A percentile compares a stretch with the other conserved stretches of the same genome.
Evolutionary conservation across 2,329 filamentous ascomycete species (phyloP).

Genomic region (Fusarium dimerum): DNA sequence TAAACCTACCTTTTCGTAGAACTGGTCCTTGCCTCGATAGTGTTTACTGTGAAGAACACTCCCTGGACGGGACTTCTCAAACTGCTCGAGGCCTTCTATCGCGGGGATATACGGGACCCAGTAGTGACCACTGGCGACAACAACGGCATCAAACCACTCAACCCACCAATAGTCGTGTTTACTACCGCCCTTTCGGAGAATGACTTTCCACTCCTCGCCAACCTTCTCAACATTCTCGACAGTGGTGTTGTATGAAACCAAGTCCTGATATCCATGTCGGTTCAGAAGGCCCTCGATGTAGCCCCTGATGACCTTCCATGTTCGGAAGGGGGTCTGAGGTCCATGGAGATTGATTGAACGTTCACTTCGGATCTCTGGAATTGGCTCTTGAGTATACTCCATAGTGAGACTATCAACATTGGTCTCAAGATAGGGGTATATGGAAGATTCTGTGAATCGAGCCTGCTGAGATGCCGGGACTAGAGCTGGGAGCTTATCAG

Average conservation of each 20-base stretch:
- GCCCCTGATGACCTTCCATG: slow-evolving; percentile 56
- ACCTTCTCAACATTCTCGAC: slow-evolving; percentile 60
- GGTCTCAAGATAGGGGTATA: slow-evolving; percentile 66
- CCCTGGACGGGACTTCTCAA: slow-evolving; percentile 47
- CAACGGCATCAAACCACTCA: slow-evolving; percentile 62
- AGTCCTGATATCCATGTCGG: slow-evolving; percentile 53
- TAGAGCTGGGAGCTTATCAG: slow-evolving; percentile 47
- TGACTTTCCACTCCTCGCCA: slow-evolving; percentile 52
- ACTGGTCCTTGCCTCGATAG: slow-evolving; percentile 49
- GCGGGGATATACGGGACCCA: slow-evolving; percentile 57
- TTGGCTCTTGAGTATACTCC: slow-evolving; percentile 59
- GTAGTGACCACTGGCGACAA: slow-evolving; percentile 63
- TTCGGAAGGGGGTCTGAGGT: slow-evolving; percentile 59
- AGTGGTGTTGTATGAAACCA: slow-evolving; percentile 58
- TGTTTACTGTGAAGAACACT: slow-evolving; percentile 58
- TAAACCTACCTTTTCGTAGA: slow-evolving; percentile 43
- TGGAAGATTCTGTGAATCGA: slow-evolving; percentile 57
- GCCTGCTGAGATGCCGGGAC: slow-evolving; percentile 43
- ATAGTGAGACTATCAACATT: slow-evolving; percentile 62
- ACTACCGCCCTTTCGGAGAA: slow-evolving; percentile 41
- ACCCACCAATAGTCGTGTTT: slow-evolving; percentile 60
- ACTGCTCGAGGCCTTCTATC: slow-evolving; percentile 49
- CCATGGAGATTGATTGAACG: slow-evolving; percentile 47
- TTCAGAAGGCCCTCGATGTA: slow-evolving; percentile 56
- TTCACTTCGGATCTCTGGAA: slow-evolving; percentile 41